Evolutionary conservation across 2,329 filamentous ascomycete species (phyloP).

Genomic region (Trichoderma endophyticum): DNA sequence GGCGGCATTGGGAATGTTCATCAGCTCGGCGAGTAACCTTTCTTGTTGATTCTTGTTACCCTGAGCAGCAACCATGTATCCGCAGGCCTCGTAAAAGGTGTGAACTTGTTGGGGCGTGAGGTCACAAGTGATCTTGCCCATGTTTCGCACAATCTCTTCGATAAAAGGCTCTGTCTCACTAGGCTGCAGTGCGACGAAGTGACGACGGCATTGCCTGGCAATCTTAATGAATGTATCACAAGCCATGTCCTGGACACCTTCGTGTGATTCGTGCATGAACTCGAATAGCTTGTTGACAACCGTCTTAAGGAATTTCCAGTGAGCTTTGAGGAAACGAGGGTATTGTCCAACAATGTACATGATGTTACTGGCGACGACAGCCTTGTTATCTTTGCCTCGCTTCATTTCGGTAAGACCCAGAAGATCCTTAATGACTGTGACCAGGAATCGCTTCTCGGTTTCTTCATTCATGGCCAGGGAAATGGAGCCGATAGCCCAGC

Average conservation of each 20-base stretch:
- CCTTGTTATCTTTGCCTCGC: slow-evolving; percentile 98
- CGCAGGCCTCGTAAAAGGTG: slow-evolving; percentile 98
- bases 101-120: slow-evolving; percentile 95
- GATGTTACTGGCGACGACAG: slow-evolving; percentile 97
- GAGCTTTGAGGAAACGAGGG: slow-evolving; percentile 94
- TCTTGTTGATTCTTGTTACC: slow-evolving; percentile 94
- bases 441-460: slow-evolving; percentile 96
- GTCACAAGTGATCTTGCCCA: slow-evolving; percentile 94
- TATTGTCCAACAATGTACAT: slow-evolving; percentile 99
- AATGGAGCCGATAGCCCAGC: slow-evolving; percentile 98
- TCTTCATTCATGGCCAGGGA: slow-evolving; percentile 99
- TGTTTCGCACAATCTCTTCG: slow-evolving; percentile 93
- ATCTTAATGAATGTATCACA: slow-evolving; percentile 99
- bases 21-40: slow-evolving; percentile 82
- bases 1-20: slow-evolving; percentile 88
- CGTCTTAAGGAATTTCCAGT: slow-evolving; percentile 99
- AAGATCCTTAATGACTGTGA: slow-evolving; percentile 98
- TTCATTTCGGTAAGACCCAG: slow-evolving; percentile 98
- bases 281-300: slow-evolving; percentile 99
- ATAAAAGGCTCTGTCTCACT: slow-evolving; percentile 96
- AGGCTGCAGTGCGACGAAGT: slow-evolving; percentile 94
- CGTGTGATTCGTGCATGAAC: slow-evolving; percentile 99
- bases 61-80: slow-evolving; percentile 98
- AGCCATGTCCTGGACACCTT: slow-evolving; percentile 99
- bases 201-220: slow-evolving; percentile 93